phyloP scores from a whole-genome alignment of 495 filamentous ascomycete species.

The Trichoderma reesei region DNA sequence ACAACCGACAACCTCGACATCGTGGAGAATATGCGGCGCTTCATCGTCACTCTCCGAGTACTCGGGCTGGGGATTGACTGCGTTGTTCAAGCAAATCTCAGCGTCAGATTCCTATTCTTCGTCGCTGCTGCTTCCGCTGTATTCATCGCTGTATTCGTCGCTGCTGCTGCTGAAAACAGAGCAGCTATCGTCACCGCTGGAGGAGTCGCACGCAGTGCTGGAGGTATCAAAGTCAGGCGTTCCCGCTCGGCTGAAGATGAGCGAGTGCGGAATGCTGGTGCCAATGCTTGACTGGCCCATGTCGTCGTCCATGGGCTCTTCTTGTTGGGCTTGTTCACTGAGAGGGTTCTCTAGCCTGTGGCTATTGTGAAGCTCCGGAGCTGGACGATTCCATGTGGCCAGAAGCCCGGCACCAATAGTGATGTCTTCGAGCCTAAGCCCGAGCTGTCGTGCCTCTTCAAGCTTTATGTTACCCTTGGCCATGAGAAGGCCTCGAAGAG shows the following conservation, averaged over 20 bases:
- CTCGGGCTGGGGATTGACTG: background rate
- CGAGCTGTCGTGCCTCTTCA: constrained; percentile 3
- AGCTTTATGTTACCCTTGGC: background rate
- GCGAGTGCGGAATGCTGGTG: too few species aligned
- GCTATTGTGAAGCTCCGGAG: background rate
- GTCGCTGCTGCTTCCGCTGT: background rate
- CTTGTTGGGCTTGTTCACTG: too few species aligned
- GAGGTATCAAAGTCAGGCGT: too few species aligned
- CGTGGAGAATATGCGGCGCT: constrained; percentile 1
- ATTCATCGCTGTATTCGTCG: background rate
- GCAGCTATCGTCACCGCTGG: background rate
- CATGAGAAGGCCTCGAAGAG: background rate
- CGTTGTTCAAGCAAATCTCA: background rate
- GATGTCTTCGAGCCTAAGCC: background rate
- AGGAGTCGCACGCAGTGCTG: background rate
- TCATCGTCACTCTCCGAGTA: background rate
- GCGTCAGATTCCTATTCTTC: background rate
- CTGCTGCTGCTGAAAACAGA: background rate
- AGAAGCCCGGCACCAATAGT: background rate
- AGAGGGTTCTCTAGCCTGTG: too few species aligned
- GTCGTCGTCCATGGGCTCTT: too few species aligned
- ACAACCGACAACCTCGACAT: background rate
- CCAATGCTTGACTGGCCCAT: too few species aligned
- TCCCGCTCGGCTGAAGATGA: too few species aligned
- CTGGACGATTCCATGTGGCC: background rate